Evolutionary conservation across 192 early-diverging fungal genomes (phyloP), one percentile per base, ranked within the genome.

Genomic region (Backusella psychrophila): DNA sequence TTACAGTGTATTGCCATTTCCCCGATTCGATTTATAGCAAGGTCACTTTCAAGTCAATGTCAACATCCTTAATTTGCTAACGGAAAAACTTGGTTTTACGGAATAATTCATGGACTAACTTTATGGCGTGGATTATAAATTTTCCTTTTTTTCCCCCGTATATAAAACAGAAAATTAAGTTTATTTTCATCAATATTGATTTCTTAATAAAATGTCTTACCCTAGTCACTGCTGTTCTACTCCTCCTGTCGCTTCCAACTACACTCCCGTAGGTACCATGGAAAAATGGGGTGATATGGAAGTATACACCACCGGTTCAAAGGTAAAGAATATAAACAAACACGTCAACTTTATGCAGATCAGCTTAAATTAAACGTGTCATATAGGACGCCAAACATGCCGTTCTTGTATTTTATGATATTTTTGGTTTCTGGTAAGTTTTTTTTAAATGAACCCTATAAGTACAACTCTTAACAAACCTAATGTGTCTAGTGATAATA

Each of bases 401-500:
- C 14, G 12, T 63, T 63, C 23, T 63, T 11, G 72, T 71, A 42
- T 31, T 42, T 44, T 53, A 36, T 74, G 38, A 23, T 33, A 29
- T 8, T 15, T 42, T 35, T 21, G 21, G 15, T 4, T 42, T 72
- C 14, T 38, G 56, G 56, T 63, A 63, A 63, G 56, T 59, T 11
- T 11, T 3, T 11, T 21, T 53, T n/a, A 26, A 44, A 59, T 29
- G 21, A 26, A 29, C 11, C 3, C 11, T 3, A 26, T 21, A 6
- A 9, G 23, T 8, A 59, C 11, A 29, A 7, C 23, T 11, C 21
- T 4, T 23, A 59, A 59, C n/a, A 53, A 49, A 33, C 33, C 33
- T 12, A 44, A 59, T 26, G 2, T 63, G 0, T 12, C 29, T 63
- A 63, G 12, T 52, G 81, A 87, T 33, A 91, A 93, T 66, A 85